These are phyloP conservation scores for Coemansia sp. DNA, from an alignment of 192 early-diverging fungal genomes.

Conservation along the genomic window DNA sequence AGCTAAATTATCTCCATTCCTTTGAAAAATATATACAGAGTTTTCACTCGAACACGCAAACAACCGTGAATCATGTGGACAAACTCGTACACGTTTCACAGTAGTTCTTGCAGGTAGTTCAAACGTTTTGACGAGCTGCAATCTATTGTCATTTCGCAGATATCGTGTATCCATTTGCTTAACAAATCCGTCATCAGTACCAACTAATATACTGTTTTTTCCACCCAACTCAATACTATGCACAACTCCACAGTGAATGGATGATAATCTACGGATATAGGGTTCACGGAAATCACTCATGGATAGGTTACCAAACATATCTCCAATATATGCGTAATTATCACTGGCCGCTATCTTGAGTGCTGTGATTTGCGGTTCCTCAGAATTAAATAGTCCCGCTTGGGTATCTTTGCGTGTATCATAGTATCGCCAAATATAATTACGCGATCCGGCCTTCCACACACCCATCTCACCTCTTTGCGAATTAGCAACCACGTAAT, in stretches of 20 bases:
- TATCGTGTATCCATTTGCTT: constrained; percentile 26
- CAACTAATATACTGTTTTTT: constrained; percentile 13
- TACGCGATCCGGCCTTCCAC: constrained; percentile 36
- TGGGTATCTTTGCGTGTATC: constrained; percentile 29
- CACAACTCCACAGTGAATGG: constrained; percentile 3
- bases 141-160: background rate
- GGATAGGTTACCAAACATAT: constrained; percentile 15
- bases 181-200: constrained; percentile 19
- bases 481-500: constrained; percentile 44
- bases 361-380: constrained; percentile 9
- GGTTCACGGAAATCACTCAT: constrained; percentile 33
- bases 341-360: constrained; percentile 20
- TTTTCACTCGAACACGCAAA: constrained; percentile 28
- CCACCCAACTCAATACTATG: constrained; percentile 17
- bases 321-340: constrained; percentile 20
- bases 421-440: constrained; percentile 45
- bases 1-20: background rate
- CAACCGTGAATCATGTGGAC: constrained; percentile 23
- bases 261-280: constrained; percentile 11
- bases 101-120: background rate
- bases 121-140: constrained; percentile 3
- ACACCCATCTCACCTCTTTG: constrained; percentile 28
- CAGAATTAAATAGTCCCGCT: background rate
- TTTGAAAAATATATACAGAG: constrained; percentile 31
- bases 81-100: constrained; percentile 14